Percentiles rank a stretch among this genome's conserved stretches.
phyloP scores from a whole-genome alignment of 768 basidiomycete species.

The Kwoniella heveanensis region DNA sequence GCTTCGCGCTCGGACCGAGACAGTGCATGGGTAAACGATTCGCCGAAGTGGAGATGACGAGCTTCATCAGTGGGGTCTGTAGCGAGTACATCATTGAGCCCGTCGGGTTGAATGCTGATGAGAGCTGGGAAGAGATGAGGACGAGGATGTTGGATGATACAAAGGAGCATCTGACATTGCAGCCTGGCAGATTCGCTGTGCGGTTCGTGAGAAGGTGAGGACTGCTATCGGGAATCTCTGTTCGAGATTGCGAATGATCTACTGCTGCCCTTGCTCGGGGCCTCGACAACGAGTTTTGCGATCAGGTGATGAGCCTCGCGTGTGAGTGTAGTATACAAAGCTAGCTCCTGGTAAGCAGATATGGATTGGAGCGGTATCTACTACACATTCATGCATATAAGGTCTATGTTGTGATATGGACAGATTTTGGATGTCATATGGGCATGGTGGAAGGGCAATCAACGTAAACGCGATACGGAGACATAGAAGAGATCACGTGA shows the following conservation, averaged over 20 bases:
- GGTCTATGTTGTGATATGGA: too few species aligned
- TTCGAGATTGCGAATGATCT: not conserved
- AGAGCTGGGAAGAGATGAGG: slow-evolving; percentile 30
- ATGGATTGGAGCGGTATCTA: too few species aligned
- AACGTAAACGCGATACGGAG: too few species aligned
- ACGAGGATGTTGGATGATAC: slow-evolving; percentile 33
- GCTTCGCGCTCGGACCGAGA: slow-evolving; percentile 30
- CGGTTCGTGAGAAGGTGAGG: slow-evolving; percentile 20
- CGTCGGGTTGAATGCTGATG: slow-evolving; percentile 16
- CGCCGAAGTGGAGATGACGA: slow-evolving; percentile 39
- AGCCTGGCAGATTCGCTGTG: slow-evolving; percentile 32
- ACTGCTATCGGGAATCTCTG: not conserved
- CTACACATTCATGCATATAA: too few species aligned
- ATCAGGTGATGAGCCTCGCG: too few species aligned
- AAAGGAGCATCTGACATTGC: slow-evolving; percentile 35
- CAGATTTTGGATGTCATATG: too few species aligned
- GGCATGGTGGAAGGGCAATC: too few species aligned
- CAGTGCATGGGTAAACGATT: slow-evolving; percentile 39
- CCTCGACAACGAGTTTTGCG: too few species aligned
- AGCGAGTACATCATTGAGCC: slow-evolving; percentile 24
- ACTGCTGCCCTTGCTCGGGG: too few species aligned
- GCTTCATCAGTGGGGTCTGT: slow-evolving; percentile 24
- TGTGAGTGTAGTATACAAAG: too few species aligned
- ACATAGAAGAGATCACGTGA: slow-evolving; percentile 1
- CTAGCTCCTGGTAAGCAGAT: too few species aligned